A percentile compares a stretch with the other conserved stretches of the same genome.
Evolutionary conservation across 2,329 filamentous ascomycete genomes (phyloP).

Genomic region (Trichoderma oligosporum): DNA sequence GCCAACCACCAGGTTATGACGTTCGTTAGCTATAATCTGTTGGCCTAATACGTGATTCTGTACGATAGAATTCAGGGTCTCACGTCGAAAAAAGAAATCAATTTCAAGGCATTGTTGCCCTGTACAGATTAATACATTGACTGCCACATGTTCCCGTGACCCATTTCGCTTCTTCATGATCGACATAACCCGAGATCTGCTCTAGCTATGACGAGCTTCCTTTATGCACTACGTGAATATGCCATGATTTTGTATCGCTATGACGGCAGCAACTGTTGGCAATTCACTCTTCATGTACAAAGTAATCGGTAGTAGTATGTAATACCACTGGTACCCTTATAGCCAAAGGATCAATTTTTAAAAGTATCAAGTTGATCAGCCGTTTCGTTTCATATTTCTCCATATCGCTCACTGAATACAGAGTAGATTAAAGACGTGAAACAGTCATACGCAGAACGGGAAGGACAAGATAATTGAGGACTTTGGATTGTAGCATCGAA

Average conservation of each 20-base stretch:
- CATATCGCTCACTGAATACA: not conserved
- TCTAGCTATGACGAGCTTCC: constrained; percentile 6
- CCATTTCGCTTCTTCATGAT: not conserved
- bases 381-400: not conserved
- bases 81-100: not conserved
- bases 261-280: not conserved
- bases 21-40: too few species aligned
- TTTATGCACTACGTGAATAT: constrained; percentile 1
- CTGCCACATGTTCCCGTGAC: not conserved
- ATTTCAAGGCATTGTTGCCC: not conserved
- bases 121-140: not conserved
- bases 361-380: not conserved
- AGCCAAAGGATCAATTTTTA: not conserved
- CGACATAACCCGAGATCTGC: not conserved
- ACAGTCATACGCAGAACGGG: not conserved
- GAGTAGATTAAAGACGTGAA: too few species aligned
- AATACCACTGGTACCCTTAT: not conserved
- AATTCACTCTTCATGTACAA: not conserved
- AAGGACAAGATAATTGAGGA: not conserved
- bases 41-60: too few species aligned
- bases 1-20: too few species aligned
- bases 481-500: too few species aligned
- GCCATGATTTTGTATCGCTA: not conserved
- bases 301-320: not conserved
- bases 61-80: not conserved